A percentile compares a stretch with the other conserved stretches of the same genome.
Conservation (phyloP, 2,329 filamentous ascomycete genomes). For the Cryphonectria japonica region DNA sequence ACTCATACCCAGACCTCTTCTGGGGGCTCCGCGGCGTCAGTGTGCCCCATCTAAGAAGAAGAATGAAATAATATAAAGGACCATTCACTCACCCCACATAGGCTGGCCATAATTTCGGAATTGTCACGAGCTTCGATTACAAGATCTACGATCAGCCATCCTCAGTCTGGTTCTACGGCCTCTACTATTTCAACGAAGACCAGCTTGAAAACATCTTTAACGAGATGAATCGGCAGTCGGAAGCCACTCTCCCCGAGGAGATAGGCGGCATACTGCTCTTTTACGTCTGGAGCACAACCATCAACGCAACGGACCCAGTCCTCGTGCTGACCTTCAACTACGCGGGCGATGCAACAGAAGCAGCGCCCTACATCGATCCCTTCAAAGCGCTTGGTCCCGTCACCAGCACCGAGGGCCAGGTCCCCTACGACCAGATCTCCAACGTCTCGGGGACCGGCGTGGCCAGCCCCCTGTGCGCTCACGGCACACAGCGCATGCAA, state of each 20-base stretch:
- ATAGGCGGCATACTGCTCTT: conserved; percentile 2
- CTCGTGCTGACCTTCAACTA: conserved; percentile 4
- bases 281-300: not conserved
- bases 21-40: conserved; percentile 56
- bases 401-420: not conserved
- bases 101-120: conserved; percentile 63
- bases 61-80: not conserved
- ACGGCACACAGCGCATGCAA: conserved; percentile 12
- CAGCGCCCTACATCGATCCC: conserved; percentile 6
- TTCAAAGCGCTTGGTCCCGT: conserved; percentile 3
- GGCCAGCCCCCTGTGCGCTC: conserved; percentile 9
- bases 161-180: conserved; percentile 47
- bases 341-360: conserved; percentile 36
- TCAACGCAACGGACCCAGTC: not conserved
- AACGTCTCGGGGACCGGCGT: conserved; percentile 2
- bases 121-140: conserved; percentile 54
- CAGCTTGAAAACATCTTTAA: conserved; percentile 41
- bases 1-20: conserved; percentile 54
- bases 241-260: not conserved
- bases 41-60: not conserved
- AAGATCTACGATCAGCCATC: conserved; percentile 53
- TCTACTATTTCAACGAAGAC: conserved; percentile 50
- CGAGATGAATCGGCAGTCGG: not conserved
- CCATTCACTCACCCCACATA: not conserved
- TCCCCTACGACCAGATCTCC: conserved; percentile 13